Base-by-base conservation (phyloP, 257 asterid species). In the Solanum pimpinellifolium region DNA sequence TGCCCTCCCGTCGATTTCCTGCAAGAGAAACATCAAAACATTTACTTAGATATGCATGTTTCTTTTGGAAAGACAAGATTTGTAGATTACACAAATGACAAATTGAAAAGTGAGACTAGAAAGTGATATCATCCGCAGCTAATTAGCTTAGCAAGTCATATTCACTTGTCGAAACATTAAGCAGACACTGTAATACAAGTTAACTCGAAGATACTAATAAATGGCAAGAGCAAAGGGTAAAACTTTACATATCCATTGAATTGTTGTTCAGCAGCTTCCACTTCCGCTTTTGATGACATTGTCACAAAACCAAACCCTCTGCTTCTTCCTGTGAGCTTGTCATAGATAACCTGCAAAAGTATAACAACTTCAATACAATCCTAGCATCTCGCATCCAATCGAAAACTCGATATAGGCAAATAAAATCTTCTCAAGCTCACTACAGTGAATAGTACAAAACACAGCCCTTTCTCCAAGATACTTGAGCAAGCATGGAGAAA, bases 291-390 rank as follows among this genome's bases (percentile, higher is more conserved):
- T 1, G 94, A 66, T 25, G 98, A 93, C 98, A 95, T 97, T n/a
- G 99, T 95, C 88, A 97, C 98, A 56, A 95, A 97, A 85, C 97
- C 99, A 62, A 94, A 97, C 16, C 99, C 99, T 88, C 98, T 91
- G 86, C 99, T 97, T 89, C 97, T 93, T 89, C 98, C 99, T 1
- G 98, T 75, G 2, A 46, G 29, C 91, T 94, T 97, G 92, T 95
- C 98, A 83, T 97, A 95, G 89, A 97, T 97, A 88, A 95, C 99
- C 99, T 97, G 92, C 90, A 89, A 47, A 27, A 80, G 29, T 29
- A 4, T 29, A 29, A 78, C 65, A 78, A 80, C 85, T 47, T 46
- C 84, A 78, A 6, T 13, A 42, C 37, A 77, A 77, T 25, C 14
- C 83, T 44, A 3, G 49, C 47, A 73, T 9, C 27, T 20, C 77